Percentiles rank a stretch among this genome's conserved stretches.
Evolutionary conservation across 768 basidiomycete species (phyloP).

Genomic region (Chalciporus chontae): DNA sequence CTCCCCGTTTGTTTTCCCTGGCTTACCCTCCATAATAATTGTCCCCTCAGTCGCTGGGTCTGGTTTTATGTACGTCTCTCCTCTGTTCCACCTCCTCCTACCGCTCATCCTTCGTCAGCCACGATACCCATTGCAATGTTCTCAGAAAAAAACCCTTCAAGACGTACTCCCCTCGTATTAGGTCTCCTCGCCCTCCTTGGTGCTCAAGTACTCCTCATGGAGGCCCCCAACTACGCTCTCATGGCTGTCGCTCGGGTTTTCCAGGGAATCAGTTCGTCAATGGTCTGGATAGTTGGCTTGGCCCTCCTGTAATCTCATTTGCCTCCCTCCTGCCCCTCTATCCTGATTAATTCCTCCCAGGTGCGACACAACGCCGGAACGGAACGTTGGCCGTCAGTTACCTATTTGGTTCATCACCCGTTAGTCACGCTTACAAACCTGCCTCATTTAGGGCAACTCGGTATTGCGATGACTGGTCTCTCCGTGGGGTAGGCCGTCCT

Average conservation of each 20-base stretch:
- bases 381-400: slow-evolving; percentile 46
- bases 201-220: slow-evolving; percentile 61
- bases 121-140: slow-evolving; percentile 57
- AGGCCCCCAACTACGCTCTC: slow-evolving; percentile 50
- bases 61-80: slow-evolving; percentile 44
- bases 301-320: slow-evolving; percentile 46
- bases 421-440: neutral
- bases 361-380: slow-evolving; percentile 52
- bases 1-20: neutral
- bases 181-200: slow-evolving; percentile 50
- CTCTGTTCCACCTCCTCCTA: neutral
- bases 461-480: slow-evolving; percentile 56
- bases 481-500: slow-evolving; percentile 44
- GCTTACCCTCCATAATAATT: slow-evolving; percentile 1
- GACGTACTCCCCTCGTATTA: slow-evolving; percentile 46
- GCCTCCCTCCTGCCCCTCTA: neutral
- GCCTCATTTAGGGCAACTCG: slow-evolving; percentile 46
- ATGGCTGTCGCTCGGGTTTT: slow-evolving; percentile 58
- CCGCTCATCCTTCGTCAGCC: slow-evolving; percentile 29
- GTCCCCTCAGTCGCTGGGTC: slow-evolving; percentile 46
- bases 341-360: slow-evolving; percentile 32
- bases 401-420: neutral
- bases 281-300: slow-evolving; percentile 61
- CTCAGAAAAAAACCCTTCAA: slow-evolving; percentile 47
- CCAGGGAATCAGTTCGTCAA: slow-evolving; percentile 57